These are phyloP conservation scores for Glycine soja DNA, from an alignment of 306 rosid species.

Conservation along the genomic window DNA sequence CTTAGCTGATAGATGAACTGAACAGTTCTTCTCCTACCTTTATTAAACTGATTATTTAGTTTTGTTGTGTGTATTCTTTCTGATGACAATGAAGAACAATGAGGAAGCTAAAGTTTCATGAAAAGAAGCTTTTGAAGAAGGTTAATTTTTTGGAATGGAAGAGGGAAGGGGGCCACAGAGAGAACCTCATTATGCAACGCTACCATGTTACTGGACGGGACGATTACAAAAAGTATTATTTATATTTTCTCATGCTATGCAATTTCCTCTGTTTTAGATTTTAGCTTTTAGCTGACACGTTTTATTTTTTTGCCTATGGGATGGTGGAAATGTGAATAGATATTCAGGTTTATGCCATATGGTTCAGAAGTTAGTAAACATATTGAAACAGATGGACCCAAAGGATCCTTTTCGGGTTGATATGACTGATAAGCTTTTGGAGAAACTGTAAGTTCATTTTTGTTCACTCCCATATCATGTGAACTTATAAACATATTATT, in stretches of 20 bases:
- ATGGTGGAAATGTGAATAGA: conserved; percentile 43
- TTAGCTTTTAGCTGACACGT: conserved; percentile 3
- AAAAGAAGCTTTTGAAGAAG: conserved; percentile 85
- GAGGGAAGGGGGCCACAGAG: conserved; percentile 86
- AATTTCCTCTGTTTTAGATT: background rate
- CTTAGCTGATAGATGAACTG: too few relatives aligned
- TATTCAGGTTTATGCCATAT: conserved; percentile 72
- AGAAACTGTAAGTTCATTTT: conserved; percentile 66
- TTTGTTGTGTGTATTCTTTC: too few relatives aligned
- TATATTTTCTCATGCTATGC: background rate
- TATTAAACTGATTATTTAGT: too few relatives aligned
- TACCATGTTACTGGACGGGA: conserved; percentile 85
- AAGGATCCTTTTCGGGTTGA: conserved; percentile 79
- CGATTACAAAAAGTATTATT: conserved; percentile 82
- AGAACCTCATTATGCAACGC: conserved; percentile 71
- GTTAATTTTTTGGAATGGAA: conserved; percentile 87
- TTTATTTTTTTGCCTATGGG: background rate
- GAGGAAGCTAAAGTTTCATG: conserved; percentile 88
- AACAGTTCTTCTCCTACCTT: too few relatives aligned
- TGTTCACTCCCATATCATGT: background rate
- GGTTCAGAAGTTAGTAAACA: conserved; percentile 76
- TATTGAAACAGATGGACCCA: conserved; percentile 77
- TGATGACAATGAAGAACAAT: conserved; percentile 36
- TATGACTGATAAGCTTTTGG: conserved; percentile 81
- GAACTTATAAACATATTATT: too few relatives aligned